These are phyloP conservation scores for Cryptococcus amylolentus DNA, from an alignment of 1,284 basidiomycete genomes.

Conservation along the genomic window DNA sequence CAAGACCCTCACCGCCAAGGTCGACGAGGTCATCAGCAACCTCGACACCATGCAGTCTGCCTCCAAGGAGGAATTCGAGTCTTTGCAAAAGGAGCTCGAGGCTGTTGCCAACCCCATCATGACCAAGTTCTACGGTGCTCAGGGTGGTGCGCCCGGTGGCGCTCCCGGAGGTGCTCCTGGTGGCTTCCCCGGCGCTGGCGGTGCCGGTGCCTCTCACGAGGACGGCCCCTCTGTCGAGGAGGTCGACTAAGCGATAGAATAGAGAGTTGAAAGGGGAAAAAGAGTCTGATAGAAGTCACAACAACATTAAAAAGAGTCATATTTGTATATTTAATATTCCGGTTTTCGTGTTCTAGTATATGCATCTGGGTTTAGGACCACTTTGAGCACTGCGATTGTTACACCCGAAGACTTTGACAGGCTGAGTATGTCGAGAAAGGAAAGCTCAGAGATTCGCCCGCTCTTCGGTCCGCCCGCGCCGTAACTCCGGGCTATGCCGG, in stretches of 20 bases:
- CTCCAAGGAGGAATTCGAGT: constrained; percentile 92
- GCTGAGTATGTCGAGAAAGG: no score
- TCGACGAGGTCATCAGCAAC: constrained; percentile 84
- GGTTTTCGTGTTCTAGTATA: no score
- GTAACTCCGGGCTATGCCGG: no score
- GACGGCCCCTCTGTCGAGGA: constrained; percentile 58
- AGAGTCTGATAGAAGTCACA: background rate
- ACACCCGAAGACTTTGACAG: no score
- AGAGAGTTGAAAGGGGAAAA: background rate
- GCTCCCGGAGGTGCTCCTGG: constrained; percentile 59
- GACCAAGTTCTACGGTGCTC: constrained; percentile 62
- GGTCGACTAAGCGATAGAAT: constrained; percentile 52
- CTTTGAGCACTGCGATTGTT: no score
- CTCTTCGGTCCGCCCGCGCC: no score
- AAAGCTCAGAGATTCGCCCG: no score
- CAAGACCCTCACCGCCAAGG: constrained; percentile 73
- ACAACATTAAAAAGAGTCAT: background rate
- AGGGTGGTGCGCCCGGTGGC: constrained; percentile 43
- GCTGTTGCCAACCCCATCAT: constrained; percentile 69
- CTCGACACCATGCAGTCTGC: constrained; percentile 80
- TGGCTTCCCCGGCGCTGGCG: constrained; percentile 41
- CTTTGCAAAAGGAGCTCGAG: constrained; percentile 93
- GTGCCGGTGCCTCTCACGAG: constrained; percentile 54
- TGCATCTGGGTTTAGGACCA: no score
- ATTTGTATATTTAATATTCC: background rate